Evolutionary conservation across 257 asterid genomes (phyloP), one percentile per base, ranked within the genome.

Genomic region (Salvia rosmarinus): DNA sequence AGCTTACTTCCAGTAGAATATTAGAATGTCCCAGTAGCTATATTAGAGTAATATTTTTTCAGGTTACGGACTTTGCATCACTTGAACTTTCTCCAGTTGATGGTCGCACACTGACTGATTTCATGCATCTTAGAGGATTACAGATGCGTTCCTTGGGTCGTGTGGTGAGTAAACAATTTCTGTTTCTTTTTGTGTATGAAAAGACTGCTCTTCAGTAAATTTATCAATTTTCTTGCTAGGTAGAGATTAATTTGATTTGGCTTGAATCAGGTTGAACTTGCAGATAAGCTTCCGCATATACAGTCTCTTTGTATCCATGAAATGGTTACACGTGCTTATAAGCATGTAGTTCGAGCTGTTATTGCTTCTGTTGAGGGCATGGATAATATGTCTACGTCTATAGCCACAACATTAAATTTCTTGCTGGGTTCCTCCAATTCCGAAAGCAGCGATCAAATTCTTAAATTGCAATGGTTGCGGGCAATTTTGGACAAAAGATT

Each of bases 11-110:
- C 64, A 64, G 20, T 34, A 67, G 63, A 39, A 0, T 56, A 12
- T 51, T 70, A 52, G 54, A 50, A 69, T 75, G 19, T 44, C 64
- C 30, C 54, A 32, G 39, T 32, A n/a, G 60, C 56, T 23, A 58
- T 62, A 70, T 28, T n/a, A n/a, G n/a, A n/a, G n/a, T n/a, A n/a
- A n/a, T 77, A 68, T 59, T 39, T 73, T 80, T 62, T 81, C 85
- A 95, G 99, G 98, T 92, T 61, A 78, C 99, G 51, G 99, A 95
- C 87, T 91, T 95, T 82, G 98, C 96, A 75, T 95, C 98, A 30
- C 95, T 95, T 61, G 99, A 95, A 77, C 99, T 95, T 74, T 95
- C 99, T 77, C 98, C 99, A 23, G 99, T 91, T 77, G 99, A 95
- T 82, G 99, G 99, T 23, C 93, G 97, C 57, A 95, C 98, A 2